Evolutionary conservation across 768 basidiomycete genomes (phyloP), one percentile per base, ranked within the genome.

Genomic region (Agrocybe pediades): DNA sequence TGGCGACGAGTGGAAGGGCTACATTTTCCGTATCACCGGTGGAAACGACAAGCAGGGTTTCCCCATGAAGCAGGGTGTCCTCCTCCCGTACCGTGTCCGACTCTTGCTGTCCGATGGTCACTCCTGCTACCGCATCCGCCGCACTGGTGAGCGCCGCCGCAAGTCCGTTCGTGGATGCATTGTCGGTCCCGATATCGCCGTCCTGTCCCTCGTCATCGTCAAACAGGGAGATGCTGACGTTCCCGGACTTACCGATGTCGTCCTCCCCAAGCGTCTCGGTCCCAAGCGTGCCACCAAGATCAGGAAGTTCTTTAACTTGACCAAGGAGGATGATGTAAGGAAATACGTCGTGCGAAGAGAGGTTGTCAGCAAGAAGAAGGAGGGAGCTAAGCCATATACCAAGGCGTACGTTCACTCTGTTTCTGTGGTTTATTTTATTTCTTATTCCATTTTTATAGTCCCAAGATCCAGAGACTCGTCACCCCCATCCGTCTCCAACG

Each of bases 51-150:
- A 94, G 79, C 92, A 95, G 73, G 94, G 95, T 68, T 96, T 97
- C 84, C 94, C 95, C 44, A 97, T 98, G 94, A 98, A 98, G 77
- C 96, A 99, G 79, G 95, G 96, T 78, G 91, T 98, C 62, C 90
- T 98, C 57, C 84, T 96, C 66, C 92, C 92, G 54, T 71, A 92
- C 79, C 95, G 96, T 84, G 92, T 95, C 64, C 81, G 85, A 57
- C 90, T 99, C 61, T 91, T 98, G 67, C 90, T 99, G 69, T 65
- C 91, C 58, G 92, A 96, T 72, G 95, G 95, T 47, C 96, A 98
- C 86, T 96, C 95, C 26, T 98, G 96, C 85, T 98, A 92, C 84
- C 93, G 96, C 65, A 73, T 80, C 61, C 91, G 95, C 68, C 91
- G 95, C 73, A 74, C 80, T 45, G 96, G 96, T 68, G 95, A 99